phyloP scores from a whole-genome alignment of 176 grass and related monocot genomes.

The Rhynchospora pubera region DNA sequence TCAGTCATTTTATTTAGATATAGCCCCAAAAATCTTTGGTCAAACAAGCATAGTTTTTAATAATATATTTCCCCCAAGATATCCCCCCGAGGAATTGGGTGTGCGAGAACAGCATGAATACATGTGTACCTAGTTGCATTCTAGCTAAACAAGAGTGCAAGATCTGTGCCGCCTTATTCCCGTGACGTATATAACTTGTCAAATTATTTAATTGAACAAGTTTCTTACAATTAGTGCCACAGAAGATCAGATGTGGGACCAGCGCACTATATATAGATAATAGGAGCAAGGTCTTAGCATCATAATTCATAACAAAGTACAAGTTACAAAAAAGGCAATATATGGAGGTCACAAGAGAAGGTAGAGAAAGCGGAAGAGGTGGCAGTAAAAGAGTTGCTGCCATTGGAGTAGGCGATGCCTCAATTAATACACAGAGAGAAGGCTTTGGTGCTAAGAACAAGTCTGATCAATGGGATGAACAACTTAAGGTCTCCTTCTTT shows the following conservation, averaged over 20 bases:
- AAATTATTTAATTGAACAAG: too few species aligned
- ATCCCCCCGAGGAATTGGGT: too few species aligned
- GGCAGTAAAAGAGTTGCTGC: conserved; percentile 19
- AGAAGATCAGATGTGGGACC: conserved; percentile 1
- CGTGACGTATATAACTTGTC: neutral
- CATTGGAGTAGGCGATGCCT: neutral
- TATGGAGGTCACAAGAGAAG: conserved; percentile 13
- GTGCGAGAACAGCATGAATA: too few species aligned
- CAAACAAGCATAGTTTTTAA: neutral
- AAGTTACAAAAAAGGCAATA: neutral
- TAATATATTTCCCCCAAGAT: neutral
- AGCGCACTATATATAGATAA: neutral
- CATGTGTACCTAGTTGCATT: too few species aligned
- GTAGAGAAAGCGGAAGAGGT: neutral
- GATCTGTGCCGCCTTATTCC: neutral
- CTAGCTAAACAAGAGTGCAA: neutral
- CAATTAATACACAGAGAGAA: neutral
- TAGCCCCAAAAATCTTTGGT: neutral
- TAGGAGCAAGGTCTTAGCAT: neutral
- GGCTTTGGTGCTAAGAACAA: conserved; percentile 4
- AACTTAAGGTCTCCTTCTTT: conserved; percentile 2
- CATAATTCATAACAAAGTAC: neutral
- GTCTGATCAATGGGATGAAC: neutral
- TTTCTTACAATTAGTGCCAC: neutral
- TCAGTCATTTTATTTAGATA: neutral